phyloP scores from a whole-genome alignment of 768 basidiomycete genomes.

The Lyophyllum shimeji region DNA sequence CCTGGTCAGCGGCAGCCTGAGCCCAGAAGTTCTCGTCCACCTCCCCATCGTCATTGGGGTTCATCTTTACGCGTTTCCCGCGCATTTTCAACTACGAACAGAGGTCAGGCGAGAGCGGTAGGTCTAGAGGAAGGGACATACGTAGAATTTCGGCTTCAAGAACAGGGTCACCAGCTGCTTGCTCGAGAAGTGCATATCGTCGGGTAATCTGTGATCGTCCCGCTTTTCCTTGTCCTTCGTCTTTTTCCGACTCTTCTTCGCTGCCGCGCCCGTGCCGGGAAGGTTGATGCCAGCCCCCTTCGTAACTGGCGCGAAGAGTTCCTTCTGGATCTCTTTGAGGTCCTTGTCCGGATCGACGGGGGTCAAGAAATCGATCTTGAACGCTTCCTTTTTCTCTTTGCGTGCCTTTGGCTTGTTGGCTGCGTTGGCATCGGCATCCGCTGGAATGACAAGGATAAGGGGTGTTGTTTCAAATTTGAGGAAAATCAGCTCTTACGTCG shows the following conservation, averaged over 20 bases:
- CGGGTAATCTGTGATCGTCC: constrained; percentile 80
- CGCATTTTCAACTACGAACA: constrained; percentile 81
- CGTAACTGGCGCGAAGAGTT: constrained; percentile 78
- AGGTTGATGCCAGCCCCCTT: constrained; percentile 70
- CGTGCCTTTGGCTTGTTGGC: constrained; percentile 53
- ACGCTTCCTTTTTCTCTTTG: constrained; percentile 74
- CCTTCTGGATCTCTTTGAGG: constrained; percentile 60
- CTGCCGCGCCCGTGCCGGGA: constrained; percentile 48
- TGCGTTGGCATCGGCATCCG: constrained; percentile 41
- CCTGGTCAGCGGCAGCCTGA: constrained; percentile 85
- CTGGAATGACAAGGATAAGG: constrained; percentile 15
- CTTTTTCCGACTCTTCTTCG: constrained; percentile 48
- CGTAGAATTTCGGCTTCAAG: constrained; percentile 93
- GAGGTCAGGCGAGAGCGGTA: constrained; percentile 2
- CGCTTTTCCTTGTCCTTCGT: constrained; percentile 60
- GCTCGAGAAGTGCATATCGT: constrained; percentile 97
- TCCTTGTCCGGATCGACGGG: constrained; percentile 57
- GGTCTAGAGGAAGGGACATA: constrained; percentile 35
- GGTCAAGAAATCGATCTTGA: constrained; percentile 77
- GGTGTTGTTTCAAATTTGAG: neutral
- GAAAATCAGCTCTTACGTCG: constrained; percentile 53
- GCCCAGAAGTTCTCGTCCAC: constrained; percentile 98
- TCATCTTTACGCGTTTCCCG: constrained; percentile 57
- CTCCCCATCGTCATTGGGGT: constrained; percentile 76
- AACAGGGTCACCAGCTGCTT: constrained; percentile 89